phyloP scores from a whole-genome alignment of 2,329 filamentous ascomycete species.

The Trichoderma arundinaceum region DNA sequence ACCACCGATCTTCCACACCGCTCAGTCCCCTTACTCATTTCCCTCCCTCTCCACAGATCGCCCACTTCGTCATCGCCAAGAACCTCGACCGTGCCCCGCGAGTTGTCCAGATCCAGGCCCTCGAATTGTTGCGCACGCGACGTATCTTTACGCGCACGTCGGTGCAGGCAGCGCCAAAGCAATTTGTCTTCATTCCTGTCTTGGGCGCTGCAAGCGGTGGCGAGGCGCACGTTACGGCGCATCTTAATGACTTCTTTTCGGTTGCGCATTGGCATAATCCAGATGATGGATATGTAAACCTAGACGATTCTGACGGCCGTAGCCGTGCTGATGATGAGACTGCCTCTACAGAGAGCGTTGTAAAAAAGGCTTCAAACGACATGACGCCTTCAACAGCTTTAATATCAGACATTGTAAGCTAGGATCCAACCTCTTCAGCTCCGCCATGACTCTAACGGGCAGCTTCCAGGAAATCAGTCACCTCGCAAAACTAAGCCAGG shows the following conservation, averaged over 20 bases:
- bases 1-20: slow-evolving; percentile 37
- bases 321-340: slow-evolving; percentile 41
- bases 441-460: slow-evolving; percentile 23
- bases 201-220: slow-evolving; percentile 57
- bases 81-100: slow-evolving; percentile 76
- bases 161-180: slow-evolving; percentile 74
- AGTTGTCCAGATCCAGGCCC: slow-evolving; percentile 79
- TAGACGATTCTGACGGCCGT: slow-evolving; percentile 63
- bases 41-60: slow-evolving; percentile 57
- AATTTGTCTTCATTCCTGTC: slow-evolving; percentile 82
- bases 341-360: slow-evolving; percentile 53
- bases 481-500: slow-evolving; percentile 62
- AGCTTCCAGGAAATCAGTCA: slow-evolving; percentile 59
- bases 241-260: slow-evolving; percentile 83
- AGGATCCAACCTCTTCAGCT: neutral
- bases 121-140: slow-evolving; percentile 78
- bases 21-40: slow-evolving; percentile 41
- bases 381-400: slow-evolving; percentile 40
- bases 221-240: slow-evolving; percentile 56
- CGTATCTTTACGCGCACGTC: slow-evolving; percentile 78
- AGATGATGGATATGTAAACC: slow-evolving; percentile 73
- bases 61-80: slow-evolving; percentile 82
- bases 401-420: slow-evolving; percentile 53
- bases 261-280: slow-evolving; percentile 84
- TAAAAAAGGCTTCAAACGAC: slow-evolving; percentile 45